Base-by-base conservation (phyloP, 495 filamentous ascomycete species). In the Annulohypoxylon moriforme region DNA sequence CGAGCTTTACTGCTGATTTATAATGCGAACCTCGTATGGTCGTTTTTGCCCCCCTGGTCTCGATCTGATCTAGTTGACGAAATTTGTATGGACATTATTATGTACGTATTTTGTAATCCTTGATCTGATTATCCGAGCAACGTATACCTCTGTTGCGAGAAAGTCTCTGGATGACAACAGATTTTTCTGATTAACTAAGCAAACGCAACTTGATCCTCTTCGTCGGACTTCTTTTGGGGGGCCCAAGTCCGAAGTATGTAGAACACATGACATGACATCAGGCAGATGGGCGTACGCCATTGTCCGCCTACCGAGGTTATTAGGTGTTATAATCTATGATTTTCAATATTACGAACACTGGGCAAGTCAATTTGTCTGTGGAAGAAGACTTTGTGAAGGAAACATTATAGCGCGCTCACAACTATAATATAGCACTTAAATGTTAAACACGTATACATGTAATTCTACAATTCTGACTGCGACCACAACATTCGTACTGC, bases 101-200 rank as follows among this genome's bases (percentile, higher is more conserved):
- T n/a, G n/a, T n/a, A n/a, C n/a, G n/a, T n/a, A n/a, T 0, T 40
- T n/a, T 40, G 36, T 40, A 40, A 40, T 40, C 36, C 13, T 40
- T n/a, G 36, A 44, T 7, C 20, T 0, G 14, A 8, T 18, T 2
- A 44, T 20, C 8, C 40, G 5, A 44, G n/a, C 38, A 38, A 10
- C 3, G 34, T 42, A 42, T 42, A 44, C 40, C 40, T 44, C 40
- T 20, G 40, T 44, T 71, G 68, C 57, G 42, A 71, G 68, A 71
- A 57, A 18, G n/a, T 9, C 22, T 47, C 18, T 27, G 25, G 49
- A 71, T 71, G 62, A 40, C 68, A 71, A 71, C 68, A 62, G 40
- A 29, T 14, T 22, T 24, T 44, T 56, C 14, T n/a, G 36, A 55
- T 47, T 55, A 55, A 61, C 56, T 67, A 58, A 49, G 22, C 38